Base-by-base conservation (phyloP, 768 basidiomycete genomes). In the Xerocomellus dryophilus region DNA sequence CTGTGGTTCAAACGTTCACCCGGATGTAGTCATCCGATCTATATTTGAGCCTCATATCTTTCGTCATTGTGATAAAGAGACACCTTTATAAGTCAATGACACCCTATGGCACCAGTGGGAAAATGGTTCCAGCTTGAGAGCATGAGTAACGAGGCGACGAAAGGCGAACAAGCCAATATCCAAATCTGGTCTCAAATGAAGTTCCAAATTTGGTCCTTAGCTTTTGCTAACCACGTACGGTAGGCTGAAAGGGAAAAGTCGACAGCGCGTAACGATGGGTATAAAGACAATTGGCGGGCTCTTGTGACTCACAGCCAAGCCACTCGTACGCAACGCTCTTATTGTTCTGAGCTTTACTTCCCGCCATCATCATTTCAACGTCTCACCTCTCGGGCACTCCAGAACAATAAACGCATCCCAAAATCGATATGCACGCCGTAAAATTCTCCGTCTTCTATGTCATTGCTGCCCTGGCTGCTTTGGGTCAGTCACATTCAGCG, bases 371-470 rank as follows among this genome's bases (percentile, higher is more conserved):
- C 27, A 29, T 29, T 48, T 15, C 46, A 14, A 10, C 32, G 11
- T 18, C 50, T 46, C 42, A 36, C 36, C 39, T 38, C 18, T 31
- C 17, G 52, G 29, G 12, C 38, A 29, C 53, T 17, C 43, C 45
- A 57, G 56, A 64, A 72, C 66, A 72, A 71, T 68, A 66, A 65
- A 46, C 53, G 0, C 51, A 48, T 55, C 54, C 64, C 21, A 61
- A 70, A 66, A 59, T 27, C 50, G 53, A 50, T 11, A 72, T 71
- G 66, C 35, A 69, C 60, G 40, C 59, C 23, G 47, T 31, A 17
- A 72, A 67, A 43, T 61, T 69, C 34, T 55, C 63, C 0, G 7
- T 69, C 7, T 47, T 72, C 65, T 70, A 61, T 58, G 51, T 72
- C 56, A 61, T 72, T 9, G 66, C 63, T 21, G 56, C 55, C 45